phyloP scores from a whole-genome alignment of 345 rosid species.

The Boechera stricta region DNA sequence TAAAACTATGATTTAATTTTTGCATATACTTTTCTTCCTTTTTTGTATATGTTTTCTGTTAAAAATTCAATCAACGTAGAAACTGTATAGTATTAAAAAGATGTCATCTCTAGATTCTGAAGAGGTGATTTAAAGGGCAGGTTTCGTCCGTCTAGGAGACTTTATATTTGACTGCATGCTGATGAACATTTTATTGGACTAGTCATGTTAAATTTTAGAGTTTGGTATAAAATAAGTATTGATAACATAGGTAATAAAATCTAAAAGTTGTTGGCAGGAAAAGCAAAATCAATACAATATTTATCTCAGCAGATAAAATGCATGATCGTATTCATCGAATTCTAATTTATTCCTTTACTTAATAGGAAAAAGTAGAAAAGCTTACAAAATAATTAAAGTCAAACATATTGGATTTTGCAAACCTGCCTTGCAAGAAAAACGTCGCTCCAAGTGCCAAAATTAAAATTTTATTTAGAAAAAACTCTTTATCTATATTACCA shows the following conservation, averaged over 20 bases:
- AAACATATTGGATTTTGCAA: slow-evolving; percentile 15
- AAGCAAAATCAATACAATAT: background rate
- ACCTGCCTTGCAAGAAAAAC: slow-evolving; percentile 25
- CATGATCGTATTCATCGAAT: background rate
- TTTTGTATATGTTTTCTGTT: background rate
- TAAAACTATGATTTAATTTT: background rate
- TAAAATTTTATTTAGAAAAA: background rate
- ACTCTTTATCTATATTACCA: background rate
- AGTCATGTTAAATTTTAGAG: too few species aligned
- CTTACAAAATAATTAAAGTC: slow-evolving; percentile 7
- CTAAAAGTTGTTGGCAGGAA: too few species aligned
- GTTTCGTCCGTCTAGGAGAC: too few species aligned
- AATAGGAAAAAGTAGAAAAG: background rate
- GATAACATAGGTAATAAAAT: too few species aligned
- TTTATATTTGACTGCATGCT: too few species aligned
- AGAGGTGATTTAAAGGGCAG: too few species aligned
- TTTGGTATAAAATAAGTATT: too few species aligned
- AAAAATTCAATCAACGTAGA: background rate
- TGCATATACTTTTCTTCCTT: background rate
- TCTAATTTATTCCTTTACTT: background rate
- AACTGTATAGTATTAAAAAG: too few species aligned
- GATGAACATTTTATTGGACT: too few species aligned
- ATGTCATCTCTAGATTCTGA: too few species aligned
- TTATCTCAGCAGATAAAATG: background rate
- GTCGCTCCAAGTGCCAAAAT: background rate